Base-by-base conservation (phyloP, 306 rosid genomes). In the Dalbergia cochinchinensis region DNA sequence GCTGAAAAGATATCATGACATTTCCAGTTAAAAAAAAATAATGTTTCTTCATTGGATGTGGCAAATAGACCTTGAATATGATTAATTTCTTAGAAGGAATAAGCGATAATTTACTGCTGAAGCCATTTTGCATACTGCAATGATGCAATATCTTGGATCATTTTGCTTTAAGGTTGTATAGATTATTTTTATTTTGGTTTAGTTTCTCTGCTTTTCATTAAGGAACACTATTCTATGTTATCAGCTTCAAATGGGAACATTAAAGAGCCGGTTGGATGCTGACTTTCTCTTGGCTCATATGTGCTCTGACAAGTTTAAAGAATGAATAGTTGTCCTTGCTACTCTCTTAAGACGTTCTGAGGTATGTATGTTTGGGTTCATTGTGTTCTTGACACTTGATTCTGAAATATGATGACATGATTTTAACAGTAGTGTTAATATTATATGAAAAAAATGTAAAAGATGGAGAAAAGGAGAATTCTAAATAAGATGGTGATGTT, bases 301-400 rank as follows among this genome's bases (percentile, higher is more conserved):
- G 99, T 93, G 99, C 86, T 91, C 96, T 13, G 98, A 93, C 80
- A 95, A 93, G 86, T 95, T 95, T 77, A 93, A 93, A 87, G 98
- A 95, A 86, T 95, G 99, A 98, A 95, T 95, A 84, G 99, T 93
- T 74, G 99, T 93, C 77, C 86, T 93, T 68, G 98, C 98, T 22
- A 95, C 99, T 41, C 96, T 95, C 44, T 84, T 95, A 74, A 89
- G 99, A 73, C 94, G 94, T 31, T 88, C 96, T 9, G 1, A 95
- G 95, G 98, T 93, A 88, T 26, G 2, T 26, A 26, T 47, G 80
- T 57, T 61, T 76, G 57, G 55, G 53, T 85, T 77, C 54, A 42
- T 76, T 59, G 50, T 64, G 22, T 20, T 0, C 65, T 14, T 33
- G 47, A 71, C 48, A 53, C 53, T 8, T 34, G 37, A 55, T 64